phyloP scores from a whole-genome alignment of 805 yeast species.

The Yamadazyma laniorum region DNA sequence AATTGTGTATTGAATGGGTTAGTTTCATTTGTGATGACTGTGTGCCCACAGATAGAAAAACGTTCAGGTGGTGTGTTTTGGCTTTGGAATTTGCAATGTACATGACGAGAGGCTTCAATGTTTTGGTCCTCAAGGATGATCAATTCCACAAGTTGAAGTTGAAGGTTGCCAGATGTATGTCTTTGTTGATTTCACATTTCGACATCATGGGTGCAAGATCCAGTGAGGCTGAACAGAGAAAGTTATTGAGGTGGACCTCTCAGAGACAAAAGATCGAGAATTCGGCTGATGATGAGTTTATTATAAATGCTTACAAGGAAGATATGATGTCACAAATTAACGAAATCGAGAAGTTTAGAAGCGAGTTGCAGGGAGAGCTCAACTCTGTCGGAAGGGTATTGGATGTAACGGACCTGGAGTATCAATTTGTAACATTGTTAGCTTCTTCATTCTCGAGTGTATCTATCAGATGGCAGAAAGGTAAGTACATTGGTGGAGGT shows the following conservation, averaged over 20 bases:
- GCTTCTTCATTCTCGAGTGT: conserved; percentile 88
- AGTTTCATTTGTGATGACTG: conserved; percentile 93
- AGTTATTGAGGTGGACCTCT: conserved; percentile 52
- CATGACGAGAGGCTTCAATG: conserved; percentile 86
- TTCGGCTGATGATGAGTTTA: conserved; percentile 38
- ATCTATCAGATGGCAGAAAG: conserved; percentile 96
- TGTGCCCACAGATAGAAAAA: conserved; percentile 83
- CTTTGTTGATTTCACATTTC: conserved; percentile 88
- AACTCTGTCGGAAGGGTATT: conserved; percentile 78
- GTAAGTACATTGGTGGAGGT: conserved; percentile 90
- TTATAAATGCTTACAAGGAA: conserved; percentile 53
- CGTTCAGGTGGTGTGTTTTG: conserved; percentile 94
- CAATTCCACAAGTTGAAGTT: conserved; percentile 70
- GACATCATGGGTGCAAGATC: conserved; percentile 98
- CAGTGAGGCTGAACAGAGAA: conserved; percentile 59
- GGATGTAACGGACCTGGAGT: conserved; percentile 83
- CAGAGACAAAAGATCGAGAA: conserved; percentile 53
- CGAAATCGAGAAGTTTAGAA: conserved; percentile 59
- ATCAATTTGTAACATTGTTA: conserved; percentile 78
- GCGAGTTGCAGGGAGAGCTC: conserved; percentile 39
- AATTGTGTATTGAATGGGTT: conserved; percentile 85
- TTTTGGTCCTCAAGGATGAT: conserved; percentile 72
- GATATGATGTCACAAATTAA: conserved; percentile 66
- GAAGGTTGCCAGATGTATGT: conserved; percentile 93
- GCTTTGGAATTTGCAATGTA: conserved; percentile 96